Conservation (phyloP, 176 grass and related monocot genomes). For the Dactylis glomerata region DNA sequence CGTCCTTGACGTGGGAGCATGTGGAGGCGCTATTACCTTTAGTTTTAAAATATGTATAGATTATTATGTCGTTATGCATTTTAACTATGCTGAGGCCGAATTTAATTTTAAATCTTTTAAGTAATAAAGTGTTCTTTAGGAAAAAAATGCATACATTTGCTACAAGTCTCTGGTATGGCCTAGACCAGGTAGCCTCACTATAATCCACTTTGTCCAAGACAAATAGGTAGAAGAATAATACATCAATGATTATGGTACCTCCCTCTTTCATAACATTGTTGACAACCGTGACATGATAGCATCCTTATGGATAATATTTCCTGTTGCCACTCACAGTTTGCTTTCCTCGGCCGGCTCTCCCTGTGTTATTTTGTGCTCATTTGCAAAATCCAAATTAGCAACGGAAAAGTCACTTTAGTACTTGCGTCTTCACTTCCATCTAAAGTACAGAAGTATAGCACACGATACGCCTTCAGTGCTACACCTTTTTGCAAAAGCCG, state of each 20-base stretch:
- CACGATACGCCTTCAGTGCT: background rate
- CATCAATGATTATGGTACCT: too few species aligned
- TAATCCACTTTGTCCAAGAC: background rate
- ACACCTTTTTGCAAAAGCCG: background rate
- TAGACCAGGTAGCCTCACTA: background rate
- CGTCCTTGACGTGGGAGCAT: too few species aligned
- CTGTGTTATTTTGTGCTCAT: background rate
- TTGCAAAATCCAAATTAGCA: background rate
- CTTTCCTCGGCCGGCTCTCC: background rate
- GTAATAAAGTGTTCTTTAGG: too few species aligned
- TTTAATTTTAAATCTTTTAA: too few species aligned
- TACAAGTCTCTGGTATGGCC: background rate
- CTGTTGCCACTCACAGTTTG: background rate
- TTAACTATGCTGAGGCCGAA: too few species aligned
- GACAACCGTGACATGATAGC: too few species aligned
- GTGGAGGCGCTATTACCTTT: too few species aligned
- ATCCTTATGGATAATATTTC: too few species aligned
- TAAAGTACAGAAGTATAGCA: background rate
- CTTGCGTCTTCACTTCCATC: background rate
- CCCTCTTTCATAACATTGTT: too few species aligned
- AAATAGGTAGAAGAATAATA: background rate
- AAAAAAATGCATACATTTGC: background rate
- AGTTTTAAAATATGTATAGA: too few species aligned
- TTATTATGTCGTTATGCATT: too few species aligned
- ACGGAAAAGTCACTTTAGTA: background rate